Base-by-base conservation (phyloP, 1,284 basidiomycete genomes). In the Phlebopus sp. region DNA sequence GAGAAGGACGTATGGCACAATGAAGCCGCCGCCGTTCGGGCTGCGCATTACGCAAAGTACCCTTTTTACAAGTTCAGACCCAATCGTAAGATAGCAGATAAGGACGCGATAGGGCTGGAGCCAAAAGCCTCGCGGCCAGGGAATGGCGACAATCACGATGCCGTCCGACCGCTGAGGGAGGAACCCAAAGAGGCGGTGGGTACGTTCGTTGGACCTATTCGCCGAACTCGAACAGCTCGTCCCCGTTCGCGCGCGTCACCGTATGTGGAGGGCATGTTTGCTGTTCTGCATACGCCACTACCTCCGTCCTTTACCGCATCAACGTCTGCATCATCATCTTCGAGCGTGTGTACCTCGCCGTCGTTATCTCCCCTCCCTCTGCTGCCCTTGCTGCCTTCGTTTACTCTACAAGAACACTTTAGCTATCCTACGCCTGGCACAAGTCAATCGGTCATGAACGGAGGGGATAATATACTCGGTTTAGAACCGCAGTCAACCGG, bases 21-120 rank as follows among this genome's bases (percentile, higher is more conserved):
- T 10, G 60, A 67, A 56, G 79, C 79, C 2, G 67, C 65, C 5
- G 58, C 65, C 37, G 64, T 62, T 13, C 59, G 68, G 32, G 56
- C 51, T 11, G 65, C 69, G 30, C 76, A 81, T 53, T 60, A 63
- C 47, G 49, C 47, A 40, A 69, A 60, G 47, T 68, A 78, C 50
- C 75, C 76, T 9, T 59, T 64, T 44, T 75, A 77, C 63, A 74
- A 72, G 58, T 76, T 75, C 54, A 65, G 63, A 25, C 73, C 77
- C 13, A 63, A 71, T 37, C 70, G 67, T 10, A 67, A 67, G 32
- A 66, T 64, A 18, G 47, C n/a, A 14, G 43, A 29, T n/a, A 57
- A 25, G 25, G 46, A 7, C 13, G 25, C 19, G 1, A 7, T 23
- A 13, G 53, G 46, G 39, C 46, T 41, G n/a, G 50, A 37, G 32